Conservation (phyloP, 352 stramenopile species). For the Phytophthora colocasiae region DNA sequence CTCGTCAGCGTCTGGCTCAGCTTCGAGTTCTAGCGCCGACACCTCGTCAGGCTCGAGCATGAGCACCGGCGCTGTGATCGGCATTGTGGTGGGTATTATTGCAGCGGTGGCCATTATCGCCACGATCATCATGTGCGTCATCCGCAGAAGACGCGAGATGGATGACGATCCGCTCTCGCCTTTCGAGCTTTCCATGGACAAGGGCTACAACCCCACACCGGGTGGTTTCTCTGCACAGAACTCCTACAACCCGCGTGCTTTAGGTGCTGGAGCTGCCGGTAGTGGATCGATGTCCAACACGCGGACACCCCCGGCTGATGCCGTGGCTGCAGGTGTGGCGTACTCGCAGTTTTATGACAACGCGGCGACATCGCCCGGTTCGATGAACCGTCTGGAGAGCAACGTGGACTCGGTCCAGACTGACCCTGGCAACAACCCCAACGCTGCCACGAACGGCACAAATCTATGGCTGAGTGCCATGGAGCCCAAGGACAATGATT, state of each 20-base stretch:
- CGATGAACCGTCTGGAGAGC: slow-evolving; percentile 34
- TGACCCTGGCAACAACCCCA: slow-evolving; percentile 22
- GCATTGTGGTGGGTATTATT: slow-evolving; percentile 75
- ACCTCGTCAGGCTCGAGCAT: slow-evolving; percentile 49
- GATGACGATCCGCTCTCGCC: slow-evolving; percentile 84
- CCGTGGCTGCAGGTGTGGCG: slow-evolving; percentile 56
- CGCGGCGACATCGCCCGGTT: slow-evolving; percentile 62
- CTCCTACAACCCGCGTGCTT: slow-evolving; percentile 48
- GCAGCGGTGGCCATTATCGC: slow-evolving; percentile 64
- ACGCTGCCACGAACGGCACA: slow-evolving; percentile 43
- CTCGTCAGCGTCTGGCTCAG: slow-evolving; percentile 25
- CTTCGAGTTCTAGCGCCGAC: slow-evolving; percentile 30
- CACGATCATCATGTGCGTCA: slow-evolving; percentile 61
- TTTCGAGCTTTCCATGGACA: slow-evolving; percentile 88
- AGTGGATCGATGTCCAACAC: slow-evolving; percentile 37
- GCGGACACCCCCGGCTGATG: slow-evolving; percentile 44
- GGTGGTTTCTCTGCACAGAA: slow-evolving; percentile 44
- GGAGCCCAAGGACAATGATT: slow-evolving; percentile 83
- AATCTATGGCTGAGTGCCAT: slow-evolving; percentile 87
- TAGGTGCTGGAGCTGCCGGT: slow-evolving; percentile 19
- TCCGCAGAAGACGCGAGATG: slow-evolving; percentile 58
- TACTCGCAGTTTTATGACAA: slow-evolving; percentile 85
- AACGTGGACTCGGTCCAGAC: slow-evolving; percentile 39
- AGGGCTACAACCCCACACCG: slow-evolving; percentile 65
- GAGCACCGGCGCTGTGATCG: slow-evolving; percentile 75